Percentiles rank a stretch among this genome's conserved stretches.
These are phyloP conservation scores for Apiotrichum gracile DNA, from an alignment of 1,284 basidiomycete genomes.

Conservation along the genomic window DNA sequence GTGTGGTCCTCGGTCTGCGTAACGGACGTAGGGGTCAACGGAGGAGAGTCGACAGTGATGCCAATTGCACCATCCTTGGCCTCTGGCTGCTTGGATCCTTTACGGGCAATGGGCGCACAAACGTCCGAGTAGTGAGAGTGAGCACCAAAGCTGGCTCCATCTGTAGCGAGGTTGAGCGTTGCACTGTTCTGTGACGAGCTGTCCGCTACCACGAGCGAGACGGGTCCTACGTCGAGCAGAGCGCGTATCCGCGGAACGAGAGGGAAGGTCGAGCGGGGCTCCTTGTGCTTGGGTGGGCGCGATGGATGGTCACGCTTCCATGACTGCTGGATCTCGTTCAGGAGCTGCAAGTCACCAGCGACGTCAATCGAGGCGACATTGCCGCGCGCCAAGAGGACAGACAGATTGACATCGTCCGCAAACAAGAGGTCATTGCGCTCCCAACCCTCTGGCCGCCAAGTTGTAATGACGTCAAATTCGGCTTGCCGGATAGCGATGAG, in stretches of 20 bases:
- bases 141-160: conserved; percentile 23
- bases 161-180: conserved; percentile 28
- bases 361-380: conserved; percentile 32
- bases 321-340: conserved; percentile 27
- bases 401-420: conserved; percentile 35
- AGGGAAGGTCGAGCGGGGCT: not conserved
- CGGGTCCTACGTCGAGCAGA: conserved; percentile 33
- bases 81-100: not conserved
- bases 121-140: conserved; percentile 1
- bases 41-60: not conserved
- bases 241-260: conserved; percentile 27
- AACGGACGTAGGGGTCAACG: not conserved
- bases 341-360: conserved; percentile 32
- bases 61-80: not conserved
- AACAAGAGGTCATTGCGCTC: conserved; percentile 34
- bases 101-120: not conserved
- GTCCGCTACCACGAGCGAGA: conserved; percentile 28
- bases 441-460: conserved; percentile 39
- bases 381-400: conserved; percentile 26
- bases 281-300: conserved; percentile 1
- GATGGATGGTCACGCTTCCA: conserved; percentile 10
- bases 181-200: conserved; percentile 25
- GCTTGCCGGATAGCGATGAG: conserved; percentile 31
- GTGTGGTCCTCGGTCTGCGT: not conserved
- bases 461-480: conserved; percentile 32